phyloP scores from a whole-genome alignment of 345 rosid genomes.

The Eucalyptus cloeziana region DNA sequence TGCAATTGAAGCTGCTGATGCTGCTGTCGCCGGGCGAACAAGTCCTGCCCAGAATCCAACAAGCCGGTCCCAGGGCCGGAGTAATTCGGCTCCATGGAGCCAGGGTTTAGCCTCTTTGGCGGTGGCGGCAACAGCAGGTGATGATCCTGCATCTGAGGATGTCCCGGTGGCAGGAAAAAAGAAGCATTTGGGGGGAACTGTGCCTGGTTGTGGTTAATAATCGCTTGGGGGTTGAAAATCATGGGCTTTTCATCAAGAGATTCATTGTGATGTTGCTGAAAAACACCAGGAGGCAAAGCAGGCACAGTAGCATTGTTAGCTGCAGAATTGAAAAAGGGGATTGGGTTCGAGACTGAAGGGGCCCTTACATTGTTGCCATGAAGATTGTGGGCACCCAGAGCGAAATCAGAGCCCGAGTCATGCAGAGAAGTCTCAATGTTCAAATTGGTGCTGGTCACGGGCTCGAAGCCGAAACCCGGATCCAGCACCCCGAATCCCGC shows the following conservation, averaged over 20 bases:
- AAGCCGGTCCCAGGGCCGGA: neutral
- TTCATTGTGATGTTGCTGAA: constrained; percentile 17
- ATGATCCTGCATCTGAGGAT: constrained; percentile 4
- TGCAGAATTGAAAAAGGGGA: neutral
- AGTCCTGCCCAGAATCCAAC: neutral
- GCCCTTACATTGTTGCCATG: neutral
- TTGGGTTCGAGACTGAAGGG: neutral
- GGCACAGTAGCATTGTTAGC: neutral
- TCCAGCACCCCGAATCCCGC: neutral
- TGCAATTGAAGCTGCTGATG: neutral
- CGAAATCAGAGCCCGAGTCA: neutral
- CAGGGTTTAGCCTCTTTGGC: constrained; percentile 25
- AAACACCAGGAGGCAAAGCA: constrained; percentile 1
- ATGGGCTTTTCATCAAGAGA: constrained; percentile 19
- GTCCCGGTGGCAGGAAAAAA: neutral
- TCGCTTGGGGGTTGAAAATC: constrained; percentile 7
- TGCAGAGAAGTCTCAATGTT: neutral
- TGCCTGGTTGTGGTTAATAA: constrained; percentile 24
- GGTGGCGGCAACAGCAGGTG: constrained; percentile 23
- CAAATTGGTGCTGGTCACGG: neutral
- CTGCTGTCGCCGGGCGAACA: neutral
- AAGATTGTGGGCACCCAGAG: neutral
- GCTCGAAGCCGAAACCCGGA: neutral
- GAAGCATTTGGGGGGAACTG: neutral
- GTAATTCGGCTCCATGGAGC: constrained; percentile 11